Evolutionary conservation across 192 early-diverging fungal species (phyloP), one percentile per base, ranked within the genome.

Genomic region (Chytriomyces confervae): DNA sequence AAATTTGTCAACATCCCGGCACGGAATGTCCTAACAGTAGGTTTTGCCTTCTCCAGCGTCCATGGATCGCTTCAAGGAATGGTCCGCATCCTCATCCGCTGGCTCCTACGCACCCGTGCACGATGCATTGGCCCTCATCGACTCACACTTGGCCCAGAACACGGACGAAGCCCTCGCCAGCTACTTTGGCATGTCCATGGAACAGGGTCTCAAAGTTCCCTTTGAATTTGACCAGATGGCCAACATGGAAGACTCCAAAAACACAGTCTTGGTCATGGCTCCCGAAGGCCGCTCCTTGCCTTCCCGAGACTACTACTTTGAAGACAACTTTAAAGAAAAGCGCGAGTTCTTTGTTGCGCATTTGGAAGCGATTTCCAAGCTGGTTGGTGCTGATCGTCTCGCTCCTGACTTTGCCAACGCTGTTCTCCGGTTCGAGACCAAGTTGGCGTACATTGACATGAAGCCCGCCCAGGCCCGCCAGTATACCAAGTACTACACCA

Each of bases 301-400:
- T 4, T 20, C 60, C 60, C 72, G 72, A 23, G 72, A 73, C 61
- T 73, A 23, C 72, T 73, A 73, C 72, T 73, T 73, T 62, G 72
- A 73, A 44, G 72, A 73, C 16, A 73, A 73, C 44, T 73, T 62
- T 23, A 20, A 23, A 7, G 72, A 23, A 9, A 73, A 73, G 45
- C 24, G 47, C 13, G 60, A 61, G 10, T 43, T 7, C 9, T 73
- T 62, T 27, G 18, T 73, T 18, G 72, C 36, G 11, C 72, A 73
- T 23, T 45, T 73, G 24, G 62, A 61, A 6, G 18, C 8, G 4
- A 61, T 73, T 16, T 9, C 72, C 18, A 45, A 44, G 36, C 24
- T 73, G 24, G 61, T 73, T 62, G 72, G 72, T 16, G 72, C 9
- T 13, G 61, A 73, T 46, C 51, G 60, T 7, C 24, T 73, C 10